A percentile compares a stretch with the other conserved stretches of the same genome.
These are phyloP conservation scores for Sordaria brevicollis DNA, from an alignment of 495 filamentous ascomycete species.

Conservation along the genomic window DNA sequence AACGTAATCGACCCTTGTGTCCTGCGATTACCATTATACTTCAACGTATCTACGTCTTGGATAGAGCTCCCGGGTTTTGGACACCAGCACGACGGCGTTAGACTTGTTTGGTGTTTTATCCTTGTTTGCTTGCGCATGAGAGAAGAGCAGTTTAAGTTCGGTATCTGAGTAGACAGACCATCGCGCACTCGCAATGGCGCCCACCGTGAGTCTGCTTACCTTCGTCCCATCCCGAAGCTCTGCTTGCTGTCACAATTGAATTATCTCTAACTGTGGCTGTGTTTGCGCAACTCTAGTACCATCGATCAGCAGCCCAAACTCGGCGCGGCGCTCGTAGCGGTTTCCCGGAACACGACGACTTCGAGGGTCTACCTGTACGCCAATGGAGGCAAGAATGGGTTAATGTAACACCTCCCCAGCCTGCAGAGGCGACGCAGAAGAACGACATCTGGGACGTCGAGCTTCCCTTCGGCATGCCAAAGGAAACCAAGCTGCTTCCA, in stretches of 20 bases:
- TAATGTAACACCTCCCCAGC: constrained; percentile 55
- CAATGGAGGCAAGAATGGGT: constrained; percentile 75
- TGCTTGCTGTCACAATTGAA: background rate
- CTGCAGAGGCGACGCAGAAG: constrained; percentile 40
- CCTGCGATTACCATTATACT: background rate
- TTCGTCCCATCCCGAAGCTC: background rate
- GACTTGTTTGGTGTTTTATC: background rate
- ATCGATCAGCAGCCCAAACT: constrained; percentile 50
- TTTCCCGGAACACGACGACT: constrained; percentile 86
- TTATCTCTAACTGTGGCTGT: background rate
- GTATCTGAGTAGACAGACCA: background rate
- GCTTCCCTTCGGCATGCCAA: constrained; percentile 66
- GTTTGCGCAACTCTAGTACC: constrained; percentile 17
- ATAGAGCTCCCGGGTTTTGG: background rate
- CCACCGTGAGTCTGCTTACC: constrained; percentile 14
- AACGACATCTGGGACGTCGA: constrained; percentile 45
- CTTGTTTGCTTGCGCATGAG: background rate
- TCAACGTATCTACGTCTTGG: background rate
- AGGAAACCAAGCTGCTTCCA: constrained; percentile 71
- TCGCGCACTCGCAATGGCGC: constrained; percentile 14
- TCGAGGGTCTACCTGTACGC: constrained; percentile 83
- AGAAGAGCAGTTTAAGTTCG: background rate
- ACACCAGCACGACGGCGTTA: background rate
- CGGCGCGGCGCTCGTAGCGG: constrained; percentile 60
- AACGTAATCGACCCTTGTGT: background rate